Evolutionary conservation across 1,284 basidiomycete genomes (phyloP), one percentile per base, ranked within the genome.

Genomic region (Austropuccinia psidii): DNA sequence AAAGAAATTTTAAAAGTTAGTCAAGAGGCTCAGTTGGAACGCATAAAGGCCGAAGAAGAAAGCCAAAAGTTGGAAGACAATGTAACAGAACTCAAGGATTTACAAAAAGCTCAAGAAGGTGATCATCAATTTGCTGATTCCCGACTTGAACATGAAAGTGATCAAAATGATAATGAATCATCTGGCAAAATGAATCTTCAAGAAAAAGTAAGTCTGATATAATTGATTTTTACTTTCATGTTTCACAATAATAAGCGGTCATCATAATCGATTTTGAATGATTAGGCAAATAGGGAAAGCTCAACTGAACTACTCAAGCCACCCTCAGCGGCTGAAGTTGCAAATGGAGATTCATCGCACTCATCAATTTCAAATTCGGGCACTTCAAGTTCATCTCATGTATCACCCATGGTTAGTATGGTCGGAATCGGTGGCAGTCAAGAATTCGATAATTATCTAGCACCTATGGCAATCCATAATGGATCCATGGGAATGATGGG

Each of bases 1-100:
- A 87, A 90, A 76, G 87, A 85, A 76, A 88, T 89, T 78, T 87
- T 96, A 64, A 90, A 92, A 80, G 87, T 89, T 78, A 90, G 89
- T 79, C 87, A 86, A 79, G 88, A 86, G 78, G 89, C 88, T 17
- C 77, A 77, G 24, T 77, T 77, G 45, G 79, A 78, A 35, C 69
- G 68, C 29, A 76, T 75, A 35, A 45, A 54, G 65, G n/a, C 52
- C 55, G 35, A 65, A 58, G 27, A 54, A 39, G 21, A 76, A n/a
- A n/a, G n/a, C n/a, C n/a, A n/a, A n/a, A n/a, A n/a, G n/a, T n/a
- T n/a, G n/a, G n/a, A n/a, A n/a, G n/a, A n/a, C n/a, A n/a, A n/a
- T n/a, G n/a, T n/a, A n/a, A n/a, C n/a, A n/a, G n/a, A n/a, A n/a
- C n/a, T n/a, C n/a, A n/a, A n/a, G n/a, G n/a, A n/a, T n/a, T n/a